Evolutionary conservation across 192 early-diverging fungal species (phyloP).

Genomic region (Coemansia sp.): DNA sequence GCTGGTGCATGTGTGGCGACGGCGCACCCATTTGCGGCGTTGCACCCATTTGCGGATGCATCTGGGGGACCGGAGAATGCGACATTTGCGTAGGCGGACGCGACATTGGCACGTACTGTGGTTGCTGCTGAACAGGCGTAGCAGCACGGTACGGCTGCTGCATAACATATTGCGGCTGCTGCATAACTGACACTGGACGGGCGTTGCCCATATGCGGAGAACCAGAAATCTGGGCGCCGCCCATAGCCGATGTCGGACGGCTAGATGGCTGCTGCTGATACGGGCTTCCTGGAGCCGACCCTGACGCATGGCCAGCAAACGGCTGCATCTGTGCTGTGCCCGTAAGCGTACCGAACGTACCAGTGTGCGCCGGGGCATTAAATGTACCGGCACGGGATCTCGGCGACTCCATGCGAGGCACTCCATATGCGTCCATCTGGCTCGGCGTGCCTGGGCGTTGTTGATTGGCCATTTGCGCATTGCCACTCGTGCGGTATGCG

Average conservation of each 20-base stretch:
- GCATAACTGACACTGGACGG: slow-evolving; percentile 14
- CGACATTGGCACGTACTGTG: slow-evolving; percentile 11
- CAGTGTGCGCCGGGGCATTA: slow-evolving; percentile 33
- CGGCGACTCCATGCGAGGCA: slow-evolving; percentile 37
- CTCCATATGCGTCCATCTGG: slow-evolving; percentile 14
- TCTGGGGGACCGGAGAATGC: slow-evolving; percentile 18
- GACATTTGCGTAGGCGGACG: slow-evolving; percentile 47
- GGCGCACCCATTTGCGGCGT: slow-evolving; percentile 10
- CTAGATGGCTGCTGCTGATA: slow-evolving; percentile 24
- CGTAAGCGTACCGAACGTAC: slow-evolving; percentile 44
- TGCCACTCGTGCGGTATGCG: slow-evolving; percentile 10
- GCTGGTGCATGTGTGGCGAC: slow-evolving; percentile 24
- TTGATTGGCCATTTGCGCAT: slow-evolving; percentile 7
- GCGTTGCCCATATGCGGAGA: background rate
- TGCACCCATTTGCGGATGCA: slow-evolving; percentile 13
- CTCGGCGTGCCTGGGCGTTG: slow-evolving; percentile 23
- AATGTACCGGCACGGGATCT: slow-evolving; percentile 36
- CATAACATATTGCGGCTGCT: slow-evolving; percentile 7
- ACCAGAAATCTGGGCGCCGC: slow-evolving; percentile 1
- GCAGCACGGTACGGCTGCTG: slow-evolving; percentile 19
- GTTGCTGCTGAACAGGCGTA: slow-evolving; percentile 37
- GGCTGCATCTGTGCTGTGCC: slow-evolving; percentile 30
- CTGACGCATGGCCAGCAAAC: slow-evolving; percentile 17
- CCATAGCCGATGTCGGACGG: slow-evolving; percentile 27
- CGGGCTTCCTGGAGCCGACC: slow-evolving; percentile 35